Base-by-base conservation (phyloP, 164 flowering plant genomes). In the Stephania japonica region DNA sequence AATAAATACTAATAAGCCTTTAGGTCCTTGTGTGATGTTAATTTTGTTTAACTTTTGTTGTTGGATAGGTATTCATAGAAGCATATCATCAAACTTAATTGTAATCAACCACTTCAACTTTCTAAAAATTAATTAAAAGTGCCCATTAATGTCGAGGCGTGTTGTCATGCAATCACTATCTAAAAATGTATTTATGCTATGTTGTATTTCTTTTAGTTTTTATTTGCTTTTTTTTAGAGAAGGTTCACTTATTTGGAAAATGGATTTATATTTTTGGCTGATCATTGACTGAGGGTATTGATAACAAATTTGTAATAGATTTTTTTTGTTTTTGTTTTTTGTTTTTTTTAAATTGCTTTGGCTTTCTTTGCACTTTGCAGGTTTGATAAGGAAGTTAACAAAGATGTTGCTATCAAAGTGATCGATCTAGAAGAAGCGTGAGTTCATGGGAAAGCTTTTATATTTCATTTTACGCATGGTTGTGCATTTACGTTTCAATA, bases 381-480 rank as follows among this genome's bases (percentile, higher is more conserved):
- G 85, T 91, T 88, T 85, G 99, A 95, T 72, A 91, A 84, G 90
- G 99, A 90, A 79, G 87, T 93, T 7, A 91, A 89, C 85, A 91
- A 84, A 81, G 92, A 80, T 67, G 97, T 95, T 78, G 99, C 99
- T 44, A 93, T 93, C 49, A 95, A 95, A 84, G 98, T 93, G 64
- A 93, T 95, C 80, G 99, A 95, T 82, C 83, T 95, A 73, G 99
- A 95, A 84, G 99, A 95, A 85, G 90, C 99, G 99, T 95, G 83
- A 93, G 99, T 89, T 50, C 70, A 61, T 70, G 74, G 53, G 59
- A 21, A 11, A 42, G 64, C 26, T 32, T 41, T 38, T 50, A 70
- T 27, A 24, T 43, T 8, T 63, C 41, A 4, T 56, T 69, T 69
- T 24, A 1, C 5, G 13, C 26, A 19, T 44, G 12, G 50, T 13